A percentile compares a stretch with the other conserved stretches of the same genome.
Conservation (phyloP, 768 basidiomycete species). For the Suillus ampliporus region DNA sequence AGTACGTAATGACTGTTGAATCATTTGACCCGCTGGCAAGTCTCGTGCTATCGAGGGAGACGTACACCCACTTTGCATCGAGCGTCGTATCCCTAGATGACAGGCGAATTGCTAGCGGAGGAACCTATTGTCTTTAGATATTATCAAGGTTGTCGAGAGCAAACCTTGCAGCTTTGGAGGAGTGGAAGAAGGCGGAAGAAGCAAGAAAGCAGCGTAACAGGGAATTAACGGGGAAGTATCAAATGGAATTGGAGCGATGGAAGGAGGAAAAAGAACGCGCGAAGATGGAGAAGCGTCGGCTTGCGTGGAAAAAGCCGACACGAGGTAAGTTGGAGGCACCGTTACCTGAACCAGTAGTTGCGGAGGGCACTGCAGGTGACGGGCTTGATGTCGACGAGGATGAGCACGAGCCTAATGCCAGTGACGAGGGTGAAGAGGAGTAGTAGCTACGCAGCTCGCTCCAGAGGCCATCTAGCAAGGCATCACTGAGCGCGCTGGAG, state of each 20-base stretch:
- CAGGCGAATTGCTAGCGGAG: too few species aligned
- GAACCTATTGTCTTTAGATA: too few species aligned
- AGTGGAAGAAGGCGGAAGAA: not conserved
- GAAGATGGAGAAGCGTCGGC: constrained; percentile 6
- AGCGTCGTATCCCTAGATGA: too few species aligned
- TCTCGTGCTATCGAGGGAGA: too few species aligned
- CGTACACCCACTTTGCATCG: too few species aligned
- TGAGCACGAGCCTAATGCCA: too few species aligned
- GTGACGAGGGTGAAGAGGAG: too few species aligned
- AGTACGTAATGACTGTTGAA: too few species aligned
- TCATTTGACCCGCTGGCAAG: too few species aligned
- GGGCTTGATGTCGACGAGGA: too few species aligned
- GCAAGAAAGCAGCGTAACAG: not conserved
- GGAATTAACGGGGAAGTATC: not conserved
- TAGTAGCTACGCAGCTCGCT: not conserved
- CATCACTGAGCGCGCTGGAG: not conserved
- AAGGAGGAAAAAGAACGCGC: not conserved
- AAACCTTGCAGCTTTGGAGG: too few species aligned
- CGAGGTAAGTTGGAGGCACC: not conserved
- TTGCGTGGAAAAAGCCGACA: constrained; percentile 7
- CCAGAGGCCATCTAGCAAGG: not conserved
- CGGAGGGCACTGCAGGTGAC: not conserved
- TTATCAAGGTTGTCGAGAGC: too few species aligned
- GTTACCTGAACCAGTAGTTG: constrained; percentile 2
- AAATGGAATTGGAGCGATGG: constrained; percentile 1